Conservation (phyloP, 2,329 filamentous ascomycete genomes). For the Colletotrichum melonis region DNA sequence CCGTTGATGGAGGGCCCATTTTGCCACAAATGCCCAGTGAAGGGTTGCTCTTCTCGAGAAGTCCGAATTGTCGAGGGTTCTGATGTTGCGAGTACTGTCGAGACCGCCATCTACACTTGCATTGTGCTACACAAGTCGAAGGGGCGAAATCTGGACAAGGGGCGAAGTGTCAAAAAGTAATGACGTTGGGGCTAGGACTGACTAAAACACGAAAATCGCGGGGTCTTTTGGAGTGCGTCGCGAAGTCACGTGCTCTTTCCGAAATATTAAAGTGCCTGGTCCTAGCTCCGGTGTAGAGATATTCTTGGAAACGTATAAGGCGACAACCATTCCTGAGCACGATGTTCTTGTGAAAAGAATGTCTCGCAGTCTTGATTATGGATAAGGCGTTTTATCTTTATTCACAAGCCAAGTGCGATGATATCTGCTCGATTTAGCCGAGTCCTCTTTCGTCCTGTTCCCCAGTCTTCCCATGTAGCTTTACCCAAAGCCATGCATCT, state of each 20-base stretch:
- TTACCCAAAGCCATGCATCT: too few species aligned
- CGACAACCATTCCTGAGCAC: background rate
- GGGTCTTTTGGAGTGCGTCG: conserved; percentile 11
- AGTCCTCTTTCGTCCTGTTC: too few species aligned
- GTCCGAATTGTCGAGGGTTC: too few species aligned
- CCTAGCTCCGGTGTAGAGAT: background rate
- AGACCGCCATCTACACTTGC: background rate
- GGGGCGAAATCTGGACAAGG: background rate
- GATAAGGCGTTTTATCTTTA: too few species aligned
- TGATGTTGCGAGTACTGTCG: background rate
- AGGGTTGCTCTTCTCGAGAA: background rate
- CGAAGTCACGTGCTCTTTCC: conserved; percentile 12
- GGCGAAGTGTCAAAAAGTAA: background rate
- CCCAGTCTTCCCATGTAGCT: too few species aligned
- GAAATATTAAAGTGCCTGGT: background rate
- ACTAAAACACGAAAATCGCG: conserved; percentile 19
- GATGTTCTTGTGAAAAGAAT: background rate
- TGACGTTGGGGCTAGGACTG: conserved; percentile 13
- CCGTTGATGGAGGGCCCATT: conserved; percentile 33
- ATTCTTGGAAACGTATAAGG: too few species aligned
- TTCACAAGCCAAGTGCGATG: too few species aligned
- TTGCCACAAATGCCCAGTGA: background rate
- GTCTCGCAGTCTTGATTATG: too few species aligned
- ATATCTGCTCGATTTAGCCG: too few species aligned
- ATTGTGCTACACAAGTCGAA: background rate